A percentile compares a stretch with the other conserved stretches of the same genome.
Conservation (phyloP, 805 yeast genomes). For the Scheffersomyces stipitis region DNA sequence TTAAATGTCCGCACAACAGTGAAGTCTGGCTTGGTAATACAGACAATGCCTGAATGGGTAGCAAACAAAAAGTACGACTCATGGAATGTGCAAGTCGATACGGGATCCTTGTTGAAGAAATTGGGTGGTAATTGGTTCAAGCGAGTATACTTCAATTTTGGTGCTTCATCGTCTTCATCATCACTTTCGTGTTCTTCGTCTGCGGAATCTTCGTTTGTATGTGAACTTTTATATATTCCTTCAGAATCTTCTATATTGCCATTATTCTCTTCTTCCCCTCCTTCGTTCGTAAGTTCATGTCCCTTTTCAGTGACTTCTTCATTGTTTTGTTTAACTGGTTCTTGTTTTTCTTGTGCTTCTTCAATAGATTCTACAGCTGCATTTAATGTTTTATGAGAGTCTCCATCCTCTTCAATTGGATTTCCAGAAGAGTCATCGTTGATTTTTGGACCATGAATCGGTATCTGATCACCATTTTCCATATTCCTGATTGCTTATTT, state of each 20-base stretch:
- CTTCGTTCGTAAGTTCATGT: constrained; percentile 11
- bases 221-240: background rate
- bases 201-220: background rate
- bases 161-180: constrained; percentile 61
- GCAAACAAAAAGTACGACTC: constrained; percentile 73
- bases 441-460: too few relatives aligned
- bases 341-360: background rate
- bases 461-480: too few relatives aligned
- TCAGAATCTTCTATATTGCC: constrained; percentile 25
- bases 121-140: constrained; percentile 64
- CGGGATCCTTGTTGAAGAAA: constrained; percentile 73
- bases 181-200: constrained; percentile 39
- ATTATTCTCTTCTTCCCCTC: constrained; percentile 26
- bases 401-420: too few relatives aligned
- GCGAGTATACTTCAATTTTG: constrained; percentile 72
- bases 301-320: constrained; percentile 1
- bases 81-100: constrained; percentile 66
- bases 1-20: constrained; percentile 67
- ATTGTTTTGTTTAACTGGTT: background rate
- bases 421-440: too few relatives aligned
- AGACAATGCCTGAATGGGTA: constrained; percentile 83
- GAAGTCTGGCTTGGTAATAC: constrained; percentile 61
- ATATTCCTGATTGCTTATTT: too few relatives aligned
- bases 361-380: background rate
- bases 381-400: too few relatives aligned